Evolutionary conservation across 1,284 basidiomycete genomes (phyloP).

Genomic region (Cryptococcus hybrid): DNA sequence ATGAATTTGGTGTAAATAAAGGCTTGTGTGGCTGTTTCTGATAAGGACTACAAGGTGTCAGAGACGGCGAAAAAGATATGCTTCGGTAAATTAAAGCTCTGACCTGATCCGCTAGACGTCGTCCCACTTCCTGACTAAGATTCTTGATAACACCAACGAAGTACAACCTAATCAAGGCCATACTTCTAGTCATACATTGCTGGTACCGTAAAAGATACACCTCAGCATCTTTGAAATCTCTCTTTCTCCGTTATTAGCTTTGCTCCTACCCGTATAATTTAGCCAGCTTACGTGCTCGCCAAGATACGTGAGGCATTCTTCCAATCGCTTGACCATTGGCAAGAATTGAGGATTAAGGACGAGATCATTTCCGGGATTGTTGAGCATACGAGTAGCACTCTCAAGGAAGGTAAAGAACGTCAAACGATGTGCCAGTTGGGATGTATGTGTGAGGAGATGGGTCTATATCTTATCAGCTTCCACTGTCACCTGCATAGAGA

Average conservation of each 20-base stretch:
- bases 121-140: conserved; percentile 69
- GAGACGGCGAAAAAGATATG: not conserved
- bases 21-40: conserved; percentile 74
- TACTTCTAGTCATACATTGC: conserved; percentile 91
- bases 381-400: conserved; percentile 82
- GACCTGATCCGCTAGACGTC: conserved; percentile 70
- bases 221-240: conserved; percentile 85
- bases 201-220: conserved; percentile 89
- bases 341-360: conserved; percentile 85
- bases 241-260: conserved; percentile 53
- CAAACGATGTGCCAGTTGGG: conserved; percentile 71
- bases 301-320: conserved; percentile 86
- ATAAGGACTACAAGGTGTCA: conserved; percentile 61
- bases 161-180: conserved; percentile 94
- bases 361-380: conserved; percentile 84
- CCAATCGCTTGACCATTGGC: conserved; percentile 89
- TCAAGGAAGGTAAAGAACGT: conserved; percentile 92
- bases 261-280: not conserved
- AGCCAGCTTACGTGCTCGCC: conserved; percentile 67
- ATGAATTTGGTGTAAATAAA: conserved; percentile 84
- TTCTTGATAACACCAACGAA: conserved; percentile 78
- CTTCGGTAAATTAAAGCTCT: conserved; percentile 6
- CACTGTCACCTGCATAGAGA: not conserved
- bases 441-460: conserved; percentile 68
- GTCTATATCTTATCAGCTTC: conserved; percentile 47